Evolutionary conservation across 2,329 filamentous ascomycete genomes (phyloP), one percentile per base, ranked within the genome.

Genomic region (Beauveria bassiana): DNA sequence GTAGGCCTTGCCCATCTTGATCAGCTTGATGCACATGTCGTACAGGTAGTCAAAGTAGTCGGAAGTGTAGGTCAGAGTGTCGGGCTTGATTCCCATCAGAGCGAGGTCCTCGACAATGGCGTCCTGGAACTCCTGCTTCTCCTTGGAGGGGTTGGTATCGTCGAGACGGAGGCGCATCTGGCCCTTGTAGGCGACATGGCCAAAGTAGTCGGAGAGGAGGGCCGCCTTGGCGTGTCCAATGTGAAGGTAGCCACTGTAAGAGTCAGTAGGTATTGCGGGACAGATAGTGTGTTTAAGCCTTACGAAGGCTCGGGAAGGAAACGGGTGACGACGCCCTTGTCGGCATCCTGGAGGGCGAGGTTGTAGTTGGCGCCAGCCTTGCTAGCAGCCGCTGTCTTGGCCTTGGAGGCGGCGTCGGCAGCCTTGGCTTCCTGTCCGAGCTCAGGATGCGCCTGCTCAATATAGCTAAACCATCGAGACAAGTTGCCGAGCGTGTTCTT

Each of bases 161-260:
- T 99, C 95, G 71, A 99, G 95, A 63, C 95, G 90, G 55, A 98
- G 85, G 63, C 96, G 86, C 68, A 99, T 81, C 69, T 89, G 96
- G 70, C 95, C 95, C 64, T 93, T 87, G 80, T 96, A 96, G 68
- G 91, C 90, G 73, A 92, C 88, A 75, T 97, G 92, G 50, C 92
- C 93, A 69, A 98, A 98, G 81, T 96, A 98, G 74, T 98, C 93
- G 78, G 95, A 96, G 62, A 98, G 85, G 61, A 96, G 82, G 6
- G 92, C 92, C 34, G 92, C 92, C 78, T 98, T 98, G 68, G 92
- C 91, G 78, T 98, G 93, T 59, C 93, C 93, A 66, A 97, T 96
- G 77, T 97, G 93, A 50, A 97, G 85, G 73, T 96, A 96, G 64
- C 92, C 92, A 67, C 79, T 82, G 63, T 16, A 58, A 28, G 47